Evolutionary conservation across 1,284 basidiomycete species (phyloP).

Genomic region (Ganoderma lucidum): DNA sequence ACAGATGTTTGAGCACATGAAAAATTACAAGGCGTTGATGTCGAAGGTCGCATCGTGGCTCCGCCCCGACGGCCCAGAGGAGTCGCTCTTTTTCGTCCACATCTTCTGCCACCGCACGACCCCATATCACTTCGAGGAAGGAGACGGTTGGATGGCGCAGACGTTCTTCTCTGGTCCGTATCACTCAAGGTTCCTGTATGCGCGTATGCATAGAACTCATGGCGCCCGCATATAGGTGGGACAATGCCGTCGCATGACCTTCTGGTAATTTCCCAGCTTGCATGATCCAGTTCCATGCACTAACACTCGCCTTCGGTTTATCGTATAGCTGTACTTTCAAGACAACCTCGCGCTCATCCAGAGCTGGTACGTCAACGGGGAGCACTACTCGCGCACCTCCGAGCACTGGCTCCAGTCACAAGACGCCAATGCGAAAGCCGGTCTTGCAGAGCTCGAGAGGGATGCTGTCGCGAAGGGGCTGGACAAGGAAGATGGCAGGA

Average conservation of each 20-base stretch:
- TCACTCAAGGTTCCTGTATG: conserved; percentile 28
- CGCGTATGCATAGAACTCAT: conserved; percentile 21
- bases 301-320: too few species aligned
- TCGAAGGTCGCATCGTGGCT: conserved; percentile 78
- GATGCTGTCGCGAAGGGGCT: conserved; percentile 59
- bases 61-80: conserved; percentile 49
- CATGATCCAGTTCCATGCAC: neutral
- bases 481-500: conserved; percentile 59
- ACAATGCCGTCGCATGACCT: conserved; percentile 78
- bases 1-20: conserved; percentile 88
- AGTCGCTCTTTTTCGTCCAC: conserved; percentile 74
- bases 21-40: conserved; percentile 76
- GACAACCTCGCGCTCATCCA: conserved; percentile 64
- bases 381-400: conserved; percentile 72
- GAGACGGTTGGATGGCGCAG: conserved; percentile 82
- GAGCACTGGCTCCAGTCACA: conserved; percentile 77
- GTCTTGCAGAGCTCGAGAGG: conserved; percentile 59
- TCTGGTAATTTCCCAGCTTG: conserved; percentile 50
- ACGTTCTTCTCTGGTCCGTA: conserved; percentile 75
- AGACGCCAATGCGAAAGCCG: conserved; percentile 54
- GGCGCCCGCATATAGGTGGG: conserved; percentile 48
- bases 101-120: conserved; percentile 77
- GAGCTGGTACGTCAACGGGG: conserved; percentile 74
- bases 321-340: conserved; percentile 70
- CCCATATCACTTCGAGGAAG: conserved; percentile 79